phyloP scores from a whole-genome alignment of 192 early-diverging fungal species.

The Podila horticola region DNA sequence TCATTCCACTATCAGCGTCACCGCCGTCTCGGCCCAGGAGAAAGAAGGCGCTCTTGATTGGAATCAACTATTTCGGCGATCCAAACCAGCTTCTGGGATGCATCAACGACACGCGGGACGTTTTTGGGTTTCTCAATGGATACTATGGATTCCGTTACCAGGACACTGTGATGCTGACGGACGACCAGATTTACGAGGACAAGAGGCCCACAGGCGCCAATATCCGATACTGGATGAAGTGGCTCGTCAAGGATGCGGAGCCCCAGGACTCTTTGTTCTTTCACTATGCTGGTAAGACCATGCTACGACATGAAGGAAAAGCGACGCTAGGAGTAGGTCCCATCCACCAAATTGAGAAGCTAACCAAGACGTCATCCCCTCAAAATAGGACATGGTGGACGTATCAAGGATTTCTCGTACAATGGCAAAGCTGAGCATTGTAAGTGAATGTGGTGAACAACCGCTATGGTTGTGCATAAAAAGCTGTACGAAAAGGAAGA shows the following conservation, averaged over 20 bases:
- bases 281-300: constrained; percentile 78
- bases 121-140: constrained; percentile 66
- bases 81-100: constrained; percentile 51
- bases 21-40: constrained; percentile 25
- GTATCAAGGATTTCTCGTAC: constrained; percentile 52
- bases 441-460: constrained; percentile 10
- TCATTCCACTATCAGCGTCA: constrained; percentile 9
- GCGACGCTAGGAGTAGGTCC: too few species aligned
- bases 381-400: constrained; percentile 50
- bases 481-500: not conserved
- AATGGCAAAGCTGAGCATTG: constrained; percentile 45
- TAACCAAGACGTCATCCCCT: not conserved
- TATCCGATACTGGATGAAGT: constrained; percentile 71
- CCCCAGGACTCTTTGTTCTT: constrained; percentile 83
- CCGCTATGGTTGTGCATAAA: not conserved
- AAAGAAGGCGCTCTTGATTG: constrained; percentile 66
- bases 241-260: constrained; percentile 71
- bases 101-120: constrained; percentile 53
- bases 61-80: constrained; percentile 69
- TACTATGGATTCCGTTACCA: constrained; percentile 66
- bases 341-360: not conserved
- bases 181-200: constrained; percentile 66
- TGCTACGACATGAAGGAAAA: not conserved
- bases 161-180: constrained; percentile 73
- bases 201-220: constrained; percentile 61